These are phyloP conservation scores for Botrytis paeoniae DNA, from an alignment of 2,329 filamentous ascomycete species.

Conservation along the genomic window DNA sequence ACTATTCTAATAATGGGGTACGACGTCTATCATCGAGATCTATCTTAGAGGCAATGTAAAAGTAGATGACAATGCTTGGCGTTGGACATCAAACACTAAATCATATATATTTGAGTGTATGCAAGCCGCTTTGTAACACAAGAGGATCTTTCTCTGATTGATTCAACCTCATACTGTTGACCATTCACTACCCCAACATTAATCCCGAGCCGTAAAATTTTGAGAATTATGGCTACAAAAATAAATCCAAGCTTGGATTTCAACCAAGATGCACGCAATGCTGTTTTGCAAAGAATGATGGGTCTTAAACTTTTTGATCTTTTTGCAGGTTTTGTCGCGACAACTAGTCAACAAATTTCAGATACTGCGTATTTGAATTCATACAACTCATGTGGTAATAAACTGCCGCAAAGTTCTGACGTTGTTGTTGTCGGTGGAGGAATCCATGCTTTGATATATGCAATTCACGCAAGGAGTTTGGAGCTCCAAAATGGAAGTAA, in stretches of 20 bases:
- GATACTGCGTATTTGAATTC: constrained; percentile 6
- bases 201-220: background rate
- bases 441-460: constrained; percentile 32
- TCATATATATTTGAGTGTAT: background rate
- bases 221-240: background rate
- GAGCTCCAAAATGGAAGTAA: constrained; percentile 20
- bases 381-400: background rate
- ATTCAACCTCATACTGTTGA: background rate
- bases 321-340: background rate
- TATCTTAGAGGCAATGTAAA: background rate
- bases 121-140: background rate
- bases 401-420: constrained; percentile 26
- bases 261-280: background rate
- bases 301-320: background rate
- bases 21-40: background rate
- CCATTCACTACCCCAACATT: background rate
- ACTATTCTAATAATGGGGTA: background rate
- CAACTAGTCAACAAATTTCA: background rate
- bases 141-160: background rate
- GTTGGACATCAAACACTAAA: background rate
- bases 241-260: background rate
- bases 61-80: too few relatives aligned
- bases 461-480: constrained; percentile 27
- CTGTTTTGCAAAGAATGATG: background rate
- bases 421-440: constrained; percentile 32